Evolutionary conservation across 345 rosid species (phyloP).

Genomic region (Gossypium anomalum): DNA sequence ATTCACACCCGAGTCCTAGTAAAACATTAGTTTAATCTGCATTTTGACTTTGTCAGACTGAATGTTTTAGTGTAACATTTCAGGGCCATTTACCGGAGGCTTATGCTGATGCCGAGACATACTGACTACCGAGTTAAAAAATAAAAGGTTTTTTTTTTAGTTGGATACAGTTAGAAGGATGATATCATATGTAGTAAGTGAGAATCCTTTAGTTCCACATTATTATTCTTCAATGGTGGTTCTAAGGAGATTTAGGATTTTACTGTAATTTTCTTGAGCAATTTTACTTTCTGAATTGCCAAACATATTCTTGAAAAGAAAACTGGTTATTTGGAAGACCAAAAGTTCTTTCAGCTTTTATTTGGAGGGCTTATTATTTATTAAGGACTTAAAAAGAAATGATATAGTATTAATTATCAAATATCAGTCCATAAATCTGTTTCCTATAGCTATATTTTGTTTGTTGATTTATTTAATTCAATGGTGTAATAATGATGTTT

Average conservation of each 20-base stretch:
- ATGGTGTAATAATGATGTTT: no score
- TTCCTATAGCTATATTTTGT: no score
- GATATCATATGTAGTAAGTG: constrained; percentile 21
- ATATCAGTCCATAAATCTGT: no score
- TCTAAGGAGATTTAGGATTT: constrained; percentile 43
- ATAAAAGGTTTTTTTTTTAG: constrained; percentile 7
- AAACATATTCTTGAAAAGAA: constrained; percentile 9
- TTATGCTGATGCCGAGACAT: constrained; percentile 14
- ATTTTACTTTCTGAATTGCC: neutral
- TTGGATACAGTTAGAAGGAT: constrained; percentile 19
- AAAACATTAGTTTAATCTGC: no score
- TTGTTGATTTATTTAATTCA: no score
- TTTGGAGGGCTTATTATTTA: no score
- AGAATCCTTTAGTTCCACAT: constrained; percentile 46
- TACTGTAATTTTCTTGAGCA: neutral
- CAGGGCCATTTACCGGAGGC: constrained; percentile 37
- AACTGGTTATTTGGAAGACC: constrained; percentile 5
- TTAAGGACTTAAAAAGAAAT: no score
- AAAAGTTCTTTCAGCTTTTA: neutral
- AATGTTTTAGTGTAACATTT: constrained; percentile 14
- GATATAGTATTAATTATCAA: no score
- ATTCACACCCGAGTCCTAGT: no score
- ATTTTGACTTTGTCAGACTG: neutral
- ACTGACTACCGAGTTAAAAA: constrained; percentile 10
- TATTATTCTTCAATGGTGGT: constrained; percentile 20